These are phyloP conservation scores for Colletotrichum graminicola DNA, from an alignment of 2,329 filamentous ascomycete genomes.

Conservation along the genomic window DNA sequence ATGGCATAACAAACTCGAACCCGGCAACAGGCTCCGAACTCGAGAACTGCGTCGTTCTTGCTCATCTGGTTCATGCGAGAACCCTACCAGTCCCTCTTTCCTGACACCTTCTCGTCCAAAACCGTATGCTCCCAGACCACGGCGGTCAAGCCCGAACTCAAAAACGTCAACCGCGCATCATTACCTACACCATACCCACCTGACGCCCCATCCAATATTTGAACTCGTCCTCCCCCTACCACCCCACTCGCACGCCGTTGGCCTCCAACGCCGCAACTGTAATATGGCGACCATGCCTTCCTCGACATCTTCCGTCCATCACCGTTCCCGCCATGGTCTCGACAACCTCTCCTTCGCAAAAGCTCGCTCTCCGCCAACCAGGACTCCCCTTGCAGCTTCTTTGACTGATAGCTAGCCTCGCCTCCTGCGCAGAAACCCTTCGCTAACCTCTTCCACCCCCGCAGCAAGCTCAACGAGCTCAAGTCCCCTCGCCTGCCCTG, in stretches of 20 bases:
- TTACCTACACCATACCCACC: no score
- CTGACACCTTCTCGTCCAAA: background rate
- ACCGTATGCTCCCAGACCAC: background rate
- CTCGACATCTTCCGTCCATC: background rate
- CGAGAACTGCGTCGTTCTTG: background rate
- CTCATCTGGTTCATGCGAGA: background rate
- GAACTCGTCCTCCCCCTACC: background rate
- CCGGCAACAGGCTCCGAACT: background rate
- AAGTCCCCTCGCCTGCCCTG: conserved; percentile 25
- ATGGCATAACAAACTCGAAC: background rate
- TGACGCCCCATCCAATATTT: background rate
- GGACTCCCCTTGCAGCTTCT: conserved; percentile 20
- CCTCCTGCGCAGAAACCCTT: background rate
- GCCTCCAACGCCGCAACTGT: background rate
- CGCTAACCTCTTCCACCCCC: conserved; percentile 24
- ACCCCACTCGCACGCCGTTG: background rate
- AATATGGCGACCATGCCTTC: no score
- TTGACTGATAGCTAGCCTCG: conserved; percentile 3
- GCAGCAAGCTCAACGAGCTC: conserved; percentile 30
- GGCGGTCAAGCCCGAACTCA: conserved; percentile 23
- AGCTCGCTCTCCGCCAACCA: conserved; percentile 10
- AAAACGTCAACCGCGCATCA: conserved; percentile 2
- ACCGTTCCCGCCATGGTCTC: conserved; percentile 8
- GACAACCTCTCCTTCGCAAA: conserved; percentile 16
- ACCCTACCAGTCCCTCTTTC: background rate